Evolutionary conservation across 495 filamentous ascomycete genomes (phyloP), one percentile per base, ranked within the genome.

Genomic region (Massariosphaeria phaeospora): DNA sequence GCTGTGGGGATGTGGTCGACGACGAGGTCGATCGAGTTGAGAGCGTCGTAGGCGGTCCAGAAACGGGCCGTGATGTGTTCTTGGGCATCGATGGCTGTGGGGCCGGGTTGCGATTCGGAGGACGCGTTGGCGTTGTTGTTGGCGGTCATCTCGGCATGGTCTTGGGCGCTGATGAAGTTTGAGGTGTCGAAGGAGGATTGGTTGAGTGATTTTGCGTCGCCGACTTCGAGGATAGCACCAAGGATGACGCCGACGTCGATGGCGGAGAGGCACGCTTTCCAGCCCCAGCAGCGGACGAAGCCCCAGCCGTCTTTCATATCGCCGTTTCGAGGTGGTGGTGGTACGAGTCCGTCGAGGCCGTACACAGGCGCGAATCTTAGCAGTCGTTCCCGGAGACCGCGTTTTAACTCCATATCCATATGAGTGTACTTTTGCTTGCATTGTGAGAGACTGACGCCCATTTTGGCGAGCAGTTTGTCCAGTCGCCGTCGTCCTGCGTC

Each of bases 371-470:
- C 89, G 62, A 95, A 96, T 55, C 88, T 90, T 31, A 95, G 76
- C 1, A 98, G 75, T 39, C 91, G 85, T 43, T 84, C 77, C n/a
- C 91, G 83, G 20, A 98, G 73, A 11, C 85, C 86, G 20, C 88
- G 83, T 70, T 98, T 98, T 31, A 98, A 72, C 64, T 93, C 83
- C 86, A 97, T 91, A 67, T 98, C 94, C 89, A 98, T 96, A 69
- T 98, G 93, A 1, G 90, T 87, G 67, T 98, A 98, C 64, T 79
- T 91, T 67, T 96, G 91, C 58, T 88, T 89, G 71, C 90, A 95
- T 74, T 97, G 91, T 17, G 80, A 85, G 26, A 97, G 74, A 68
- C 86, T 91, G 60, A 98, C 88, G 21, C 93, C 93, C 94, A 98
- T 98, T 69, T 96, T 98, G 29, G 93, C 93, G 10, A 98, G 76